Base-by-base conservation (phyloP, 768 basidiomycete species). In the Hydnomerulius pinastri region DNA sequence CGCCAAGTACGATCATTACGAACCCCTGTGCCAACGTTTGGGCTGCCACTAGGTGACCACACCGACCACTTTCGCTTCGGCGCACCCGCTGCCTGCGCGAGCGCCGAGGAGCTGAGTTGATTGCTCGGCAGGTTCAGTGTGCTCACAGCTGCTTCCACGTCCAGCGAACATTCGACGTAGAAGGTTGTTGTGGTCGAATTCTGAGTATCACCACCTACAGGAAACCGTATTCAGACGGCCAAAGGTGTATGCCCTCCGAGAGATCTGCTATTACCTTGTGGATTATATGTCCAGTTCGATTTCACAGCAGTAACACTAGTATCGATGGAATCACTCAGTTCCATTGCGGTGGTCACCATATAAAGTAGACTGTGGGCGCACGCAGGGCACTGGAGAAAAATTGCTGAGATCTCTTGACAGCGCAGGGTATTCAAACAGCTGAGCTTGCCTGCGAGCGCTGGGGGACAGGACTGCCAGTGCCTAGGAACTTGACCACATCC, bases 171-270 rank as follows among this genome's bases (percentile, higher is more conserved):
- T 8, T 7, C 30, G 7, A 32, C 30, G 15, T 8, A 32, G 30
- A 8, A 32, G 7, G 15, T 32, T 32, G 30, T 32, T 32, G 30
- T 44, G 41, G 18, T 49, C 41, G 40, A 20, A 10, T 11, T 17
- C 10, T 35, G 48, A 48, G 47, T 23, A 46, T 10, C 15, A 48
- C 20, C 38, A 49, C 9, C 48, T 38, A 18, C n/a, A n/a, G n/a
- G n/a, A n/a, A n/a, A n/a, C n/a, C n/a, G n/a, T n/a, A n/a, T n/a
- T n/a, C n/a, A n/a, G n/a, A 49, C 6, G 25, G 11, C 43, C n/a
- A 24, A n/a, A 44, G n/a, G n/a, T 24, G 15, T 9, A 25, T n/a
- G n/a, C n/a, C n/a, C n/a, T n/a, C n/a, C n/a, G n/a, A n/a, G n/a
- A n/a, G n/a, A n/a, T n/a, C n/a, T n/a, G 15, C 11, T 30, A 6